Evolutionary conservation across 345 rosid species (phyloP).

Genomic region (Odontarrhena argentea): DNA sequence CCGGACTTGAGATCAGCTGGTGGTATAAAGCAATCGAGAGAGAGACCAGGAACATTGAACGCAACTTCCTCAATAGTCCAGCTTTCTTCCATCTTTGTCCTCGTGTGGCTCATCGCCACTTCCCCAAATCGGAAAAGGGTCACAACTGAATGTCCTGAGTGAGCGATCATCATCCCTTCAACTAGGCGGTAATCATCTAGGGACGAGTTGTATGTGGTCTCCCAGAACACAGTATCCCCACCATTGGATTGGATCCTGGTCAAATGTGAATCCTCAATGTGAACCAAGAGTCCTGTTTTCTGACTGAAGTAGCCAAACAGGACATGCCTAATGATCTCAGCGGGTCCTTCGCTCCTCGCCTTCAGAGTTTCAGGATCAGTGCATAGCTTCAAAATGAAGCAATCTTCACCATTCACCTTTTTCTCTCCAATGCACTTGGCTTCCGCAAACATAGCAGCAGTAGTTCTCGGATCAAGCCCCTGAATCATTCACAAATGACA

Average conservation of each 20-base stretch:
- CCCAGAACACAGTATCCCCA: slow-evolving; percentile 87
- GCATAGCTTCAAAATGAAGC: slow-evolving; percentile 80
- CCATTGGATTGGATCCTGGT: slow-evolving; percentile 81
- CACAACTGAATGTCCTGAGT: slow-evolving; percentile 83
- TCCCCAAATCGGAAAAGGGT: slow-evolving; percentile 91
- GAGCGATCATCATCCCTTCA: slow-evolving; percentile 95
- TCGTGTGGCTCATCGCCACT: slow-evolving; percentile 81
- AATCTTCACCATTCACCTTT: slow-evolving; percentile 76
- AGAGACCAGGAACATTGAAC: slow-evolving; percentile 84
- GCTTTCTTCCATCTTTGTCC: slow-evolving; percentile 93
- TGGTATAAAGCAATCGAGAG: slow-evolving; percentile 87
- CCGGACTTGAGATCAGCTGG: slow-evolving; percentile 76
- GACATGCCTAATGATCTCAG: slow-evolving; percentile 86
- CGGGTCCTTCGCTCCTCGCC: slow-evolving; percentile 87
- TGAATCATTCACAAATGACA: slow-evolving; percentile 36
- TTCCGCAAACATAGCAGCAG: slow-evolving; percentile 76
- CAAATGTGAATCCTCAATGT: slow-evolving; percentile 85
- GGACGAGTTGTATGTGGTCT: slow-evolving; percentile 82
- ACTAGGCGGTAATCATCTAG: slow-evolving; percentile 81
- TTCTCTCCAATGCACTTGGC: slow-evolving; percentile 89
- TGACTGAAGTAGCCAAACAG: slow-evolving; percentile 89
- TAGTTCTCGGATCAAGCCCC: slow-evolving; percentile 94
- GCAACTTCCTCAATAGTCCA: slow-evolving; percentile 98
- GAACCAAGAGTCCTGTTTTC: slow-evolving; percentile 83
- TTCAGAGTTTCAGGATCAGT: slow-evolving; percentile 75